These are phyloP conservation scores for Fimicolochytrium jonesii DNA, from an alignment of 192 early-diverging fungal genomes.

Conservation along the genomic window DNA sequence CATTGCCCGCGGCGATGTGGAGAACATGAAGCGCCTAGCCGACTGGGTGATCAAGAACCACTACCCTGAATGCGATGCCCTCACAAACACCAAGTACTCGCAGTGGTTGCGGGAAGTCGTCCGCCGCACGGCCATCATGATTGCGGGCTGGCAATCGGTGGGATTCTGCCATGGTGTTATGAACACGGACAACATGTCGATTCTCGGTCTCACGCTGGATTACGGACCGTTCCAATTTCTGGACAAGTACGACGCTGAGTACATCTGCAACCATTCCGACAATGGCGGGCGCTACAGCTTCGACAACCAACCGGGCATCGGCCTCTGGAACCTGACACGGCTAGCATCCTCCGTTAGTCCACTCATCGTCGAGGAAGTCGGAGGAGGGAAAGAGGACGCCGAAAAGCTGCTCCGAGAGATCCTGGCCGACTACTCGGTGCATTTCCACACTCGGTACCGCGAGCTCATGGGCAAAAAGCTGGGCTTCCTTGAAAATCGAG, in stretches of 20 bases:
- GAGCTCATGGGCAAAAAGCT: slow-evolving; percentile 59
- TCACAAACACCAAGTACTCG: slow-evolving; percentile 48
- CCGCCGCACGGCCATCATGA: slow-evolving; percentile 62
- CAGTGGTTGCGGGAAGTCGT: slow-evolving; percentile 54
- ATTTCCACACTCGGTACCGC: slow-evolving; percentile 47
- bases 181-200: slow-evolving; percentile 89
- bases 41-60: slow-evolving; percentile 68
- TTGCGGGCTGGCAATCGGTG: slow-evolving; percentile 74
- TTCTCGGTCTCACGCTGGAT: slow-evolving; percentile 75
- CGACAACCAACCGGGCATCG: slow-evolving; percentile 71
- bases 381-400: slow-evolving; percentile 36
- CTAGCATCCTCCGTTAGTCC: slow-evolving; percentile 64
- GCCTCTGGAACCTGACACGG: slow-evolving; percentile 73
- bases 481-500: slow-evolving; percentile 21
- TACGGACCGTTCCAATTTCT: slow-evolving; percentile 81
- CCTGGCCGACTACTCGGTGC: slow-evolving; percentile 46
- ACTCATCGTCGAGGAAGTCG: slow-evolving; percentile 57
- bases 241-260: slow-evolving; percentile 69
- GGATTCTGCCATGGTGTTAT: slow-evolving; percentile 82
- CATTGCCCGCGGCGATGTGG: slow-evolving; percentile 58
- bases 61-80: slow-evolving; percentile 22
- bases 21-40: slow-evolving; percentile 53
- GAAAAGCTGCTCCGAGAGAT: slow-evolving; percentile 32
- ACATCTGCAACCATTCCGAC: slow-evolving; percentile 77
- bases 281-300: slow-evolving; percentile 70